Evolutionary conservation across 2,329 filamentous ascomycete species (phyloP).

Genomic region (Fusarium caatingaense): DNA sequence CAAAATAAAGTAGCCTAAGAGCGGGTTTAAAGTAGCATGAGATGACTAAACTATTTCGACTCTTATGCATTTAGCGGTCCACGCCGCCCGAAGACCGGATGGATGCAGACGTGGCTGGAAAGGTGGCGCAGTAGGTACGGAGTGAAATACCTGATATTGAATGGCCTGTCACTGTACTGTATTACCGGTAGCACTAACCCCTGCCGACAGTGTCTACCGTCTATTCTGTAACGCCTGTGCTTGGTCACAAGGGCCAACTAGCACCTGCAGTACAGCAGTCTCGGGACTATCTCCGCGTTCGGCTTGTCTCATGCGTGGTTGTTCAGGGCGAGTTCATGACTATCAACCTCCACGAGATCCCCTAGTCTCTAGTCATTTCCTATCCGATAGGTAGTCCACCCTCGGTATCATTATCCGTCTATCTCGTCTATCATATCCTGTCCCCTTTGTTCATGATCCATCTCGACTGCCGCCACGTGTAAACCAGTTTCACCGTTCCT

Average conservation of each 20-base stretch:
- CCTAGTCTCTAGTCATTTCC: slow-evolving; percentile 1
- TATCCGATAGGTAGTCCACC: slow-evolving; percentile 2
- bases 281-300: slow-evolving; percentile 36
- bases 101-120: background rate
- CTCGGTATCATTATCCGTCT: slow-evolving; percentile 13
- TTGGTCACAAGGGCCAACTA: slow-evolving; percentile 27
- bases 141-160: background rate
- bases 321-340: slow-evolving; percentile 6
- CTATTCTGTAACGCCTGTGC: background rate
- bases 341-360: slow-evolving; percentile 10
- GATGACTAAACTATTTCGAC: no score
- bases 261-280: slow-evolving; percentile 10
- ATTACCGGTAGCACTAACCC: background rate
- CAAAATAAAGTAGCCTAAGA: no score
- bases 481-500: background rate
- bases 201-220: background rate
- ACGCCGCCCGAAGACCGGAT: slow-evolving; percentile 16
- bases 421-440: background rate
- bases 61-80: no score
- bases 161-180: background rate
- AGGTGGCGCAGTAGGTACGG: background rate
- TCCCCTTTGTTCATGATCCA: slow-evolving; percentile 6
- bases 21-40: no score
- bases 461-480: slow-evolving; percentile 21
- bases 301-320: slow-evolving; percentile 3